These are phyloP conservation scores for Phellopilus nigrolimitatus DNA, from an alignment of 1,284 basidiomycete genomes.

Conservation along the genomic window DNA sequence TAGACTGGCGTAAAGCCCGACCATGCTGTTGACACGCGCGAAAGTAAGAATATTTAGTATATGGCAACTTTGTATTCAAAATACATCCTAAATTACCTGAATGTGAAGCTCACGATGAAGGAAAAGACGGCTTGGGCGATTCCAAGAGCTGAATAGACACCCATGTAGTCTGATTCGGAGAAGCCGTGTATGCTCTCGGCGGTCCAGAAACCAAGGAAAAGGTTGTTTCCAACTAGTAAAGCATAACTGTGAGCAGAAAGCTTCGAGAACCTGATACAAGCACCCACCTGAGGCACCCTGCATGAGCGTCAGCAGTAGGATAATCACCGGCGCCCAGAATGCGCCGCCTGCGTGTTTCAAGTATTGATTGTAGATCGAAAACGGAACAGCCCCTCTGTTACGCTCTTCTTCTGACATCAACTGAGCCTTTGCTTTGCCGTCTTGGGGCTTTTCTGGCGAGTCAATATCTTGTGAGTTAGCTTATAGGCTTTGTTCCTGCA, in stretches of 20 bases:
- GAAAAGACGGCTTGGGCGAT: conserved; percentile 50
- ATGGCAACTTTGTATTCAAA: too few relatives aligned
- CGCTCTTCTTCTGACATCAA: conserved; percentile 56
- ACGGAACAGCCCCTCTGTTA: conserved; percentile 47
- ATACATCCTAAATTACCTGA: conserved; percentile 39
- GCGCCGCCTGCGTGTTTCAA: conserved; percentile 34
- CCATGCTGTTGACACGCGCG: conserved; percentile 43
- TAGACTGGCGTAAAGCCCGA: conserved; percentile 53
- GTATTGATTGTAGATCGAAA: conserved; percentile 50
- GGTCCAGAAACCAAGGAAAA: conserved; percentile 41
- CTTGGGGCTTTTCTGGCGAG: conserved; percentile 23
- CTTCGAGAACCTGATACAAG: not conserved
- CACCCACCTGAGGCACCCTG: conserved; percentile 26
- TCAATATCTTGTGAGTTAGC: conserved; percentile 25
- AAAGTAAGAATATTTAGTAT: too few relatives aligned
- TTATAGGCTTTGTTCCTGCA: conserved; percentile 25
- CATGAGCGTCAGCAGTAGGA: conserved; percentile 21
- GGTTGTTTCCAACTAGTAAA: conserved; percentile 33
- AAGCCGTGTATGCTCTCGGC: conserved; percentile 40
- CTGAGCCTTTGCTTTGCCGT: conserved; percentile 28
- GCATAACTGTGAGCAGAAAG: not conserved
- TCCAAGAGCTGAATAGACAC: conserved; percentile 62
- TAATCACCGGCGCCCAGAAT: conserved; percentile 22
- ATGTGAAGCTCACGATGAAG: conserved; percentile 49
- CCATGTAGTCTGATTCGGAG: conserved; percentile 59